Conservation (phyloP, 2,329 filamentous ascomycete genomes). For the Colletotrichum sp. region DNA sequence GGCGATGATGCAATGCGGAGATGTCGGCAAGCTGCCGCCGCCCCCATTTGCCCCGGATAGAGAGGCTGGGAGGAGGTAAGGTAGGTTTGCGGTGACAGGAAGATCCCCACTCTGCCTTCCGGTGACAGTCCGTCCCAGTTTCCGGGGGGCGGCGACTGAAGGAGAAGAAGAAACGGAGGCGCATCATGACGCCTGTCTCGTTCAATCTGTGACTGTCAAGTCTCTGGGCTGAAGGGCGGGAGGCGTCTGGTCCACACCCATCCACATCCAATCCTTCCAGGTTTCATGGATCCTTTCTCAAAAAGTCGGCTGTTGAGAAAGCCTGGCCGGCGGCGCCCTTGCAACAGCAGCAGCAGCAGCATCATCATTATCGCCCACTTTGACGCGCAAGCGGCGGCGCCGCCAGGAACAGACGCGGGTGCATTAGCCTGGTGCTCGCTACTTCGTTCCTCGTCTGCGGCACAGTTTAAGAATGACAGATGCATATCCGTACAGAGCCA, state of each 20-base stretch:
- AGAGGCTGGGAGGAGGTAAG: slow-evolving; percentile 4
- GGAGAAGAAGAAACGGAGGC: not conserved
- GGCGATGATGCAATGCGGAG: slow-evolving; percentile 17
- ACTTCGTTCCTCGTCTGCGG: not conserved
- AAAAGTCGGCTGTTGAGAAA: not conserved
- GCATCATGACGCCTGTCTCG: slow-evolving; percentile 1
- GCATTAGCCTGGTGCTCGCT: not conserved
- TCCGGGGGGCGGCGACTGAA: not conserved
- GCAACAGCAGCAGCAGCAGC: not conserved
- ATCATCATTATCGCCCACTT: not conserved
- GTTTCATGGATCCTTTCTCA: not conserved
- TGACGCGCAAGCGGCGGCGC: not conserved
- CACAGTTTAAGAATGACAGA: not conserved
- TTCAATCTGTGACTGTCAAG: not conserved
- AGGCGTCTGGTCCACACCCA: not conserved
- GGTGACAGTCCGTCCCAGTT: not conserved
- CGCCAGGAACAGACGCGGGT: not conserved
- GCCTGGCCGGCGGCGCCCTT: not conserved
- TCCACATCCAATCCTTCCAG: not conserved
- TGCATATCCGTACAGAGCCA: not conserved
- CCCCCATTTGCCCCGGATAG: not conserved
- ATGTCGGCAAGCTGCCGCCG: not conserved
- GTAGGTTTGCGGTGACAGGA: not conserved
- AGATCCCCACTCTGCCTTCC: not conserved
- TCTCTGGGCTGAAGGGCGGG: not conserved